These are phyloP conservation scores for Aspergillus texensis DNA, from an alignment of 2,329 filamentous ascomycete genomes.

Conservation along the genomic window DNA sequence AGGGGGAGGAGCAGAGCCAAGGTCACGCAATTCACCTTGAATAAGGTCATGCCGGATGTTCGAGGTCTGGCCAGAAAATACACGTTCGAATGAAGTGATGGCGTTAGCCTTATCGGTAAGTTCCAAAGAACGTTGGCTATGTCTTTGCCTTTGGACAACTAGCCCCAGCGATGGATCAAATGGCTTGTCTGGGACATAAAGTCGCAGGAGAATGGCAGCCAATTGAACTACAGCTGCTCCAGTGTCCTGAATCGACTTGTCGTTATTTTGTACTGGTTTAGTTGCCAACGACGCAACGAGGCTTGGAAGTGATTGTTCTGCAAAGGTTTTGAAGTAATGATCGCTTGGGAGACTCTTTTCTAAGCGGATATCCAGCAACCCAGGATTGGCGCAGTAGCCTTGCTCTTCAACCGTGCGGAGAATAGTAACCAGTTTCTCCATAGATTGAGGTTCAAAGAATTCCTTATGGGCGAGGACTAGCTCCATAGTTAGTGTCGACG, in stretches of 20 bases:
- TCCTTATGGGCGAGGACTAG: slow-evolving; percentile 39
- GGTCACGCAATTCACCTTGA: slow-evolving; percentile 60
- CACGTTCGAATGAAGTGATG: slow-evolving; percentile 65
- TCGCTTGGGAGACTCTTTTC: slow-evolving; percentile 24
- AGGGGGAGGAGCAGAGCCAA: slow-evolving; percentile 69
- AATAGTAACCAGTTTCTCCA: slow-evolving; percentile 24
- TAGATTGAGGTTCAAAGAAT: slow-evolving; percentile 33
- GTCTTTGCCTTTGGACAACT: slow-evolving; percentile 64
- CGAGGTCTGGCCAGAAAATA: slow-evolving; percentile 68
- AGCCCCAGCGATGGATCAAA: slow-evolving; percentile 75
- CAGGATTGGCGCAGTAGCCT: slow-evolving; percentile 16
- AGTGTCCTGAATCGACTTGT: slow-evolving; percentile 37
- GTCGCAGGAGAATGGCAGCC: slow-evolving; percentile 70
- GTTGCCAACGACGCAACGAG: slow-evolving; percentile 29
- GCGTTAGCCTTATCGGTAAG: slow-evolving; percentile 62
- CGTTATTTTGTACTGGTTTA: slow-evolving; percentile 12
- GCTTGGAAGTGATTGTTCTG: slow-evolving; percentile 32
- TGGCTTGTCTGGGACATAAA: slow-evolving; percentile 83
- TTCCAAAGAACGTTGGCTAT: slow-evolving; percentile 58
- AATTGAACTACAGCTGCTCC: slow-evolving; percentile 75
- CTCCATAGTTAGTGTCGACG: slow-evolving; percentile 44
- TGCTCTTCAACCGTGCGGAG: slow-evolving; percentile 30
- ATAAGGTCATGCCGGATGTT: slow-evolving; percentile 69
- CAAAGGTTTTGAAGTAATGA: slow-evolving; percentile 42
- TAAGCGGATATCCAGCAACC: slow-evolving; percentile 20